Percentiles rank a stretch among this genome's conserved stretches.
Evolutionary conservation across 2,329 filamentous ascomycete species (phyloP).

Genomic region (Scedosporium aurantiacum): DNA sequence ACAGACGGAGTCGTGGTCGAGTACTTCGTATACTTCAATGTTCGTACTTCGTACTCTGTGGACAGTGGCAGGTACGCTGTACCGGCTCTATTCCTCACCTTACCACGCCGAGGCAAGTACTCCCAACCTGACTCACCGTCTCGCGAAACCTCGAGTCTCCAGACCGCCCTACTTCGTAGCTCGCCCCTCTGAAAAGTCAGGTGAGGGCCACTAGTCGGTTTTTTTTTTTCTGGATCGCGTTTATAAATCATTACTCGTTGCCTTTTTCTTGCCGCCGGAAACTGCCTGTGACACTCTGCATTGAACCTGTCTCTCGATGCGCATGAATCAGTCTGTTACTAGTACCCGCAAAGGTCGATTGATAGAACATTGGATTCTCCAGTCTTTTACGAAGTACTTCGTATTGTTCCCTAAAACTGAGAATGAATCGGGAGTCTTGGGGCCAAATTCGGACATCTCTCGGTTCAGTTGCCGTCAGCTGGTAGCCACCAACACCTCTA

Average conservation of each 20-base stretch:
- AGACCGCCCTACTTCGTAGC: background rate
- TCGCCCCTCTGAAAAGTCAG: background rate
- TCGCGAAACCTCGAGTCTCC: background rate
- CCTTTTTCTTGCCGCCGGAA: background rate
- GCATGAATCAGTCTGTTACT: background rate
- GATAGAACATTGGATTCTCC: too few relatives aligned
- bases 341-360: background rate
- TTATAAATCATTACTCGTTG: background rate
- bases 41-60: too few relatives aligned
- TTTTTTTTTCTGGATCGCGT: background rate
- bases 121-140: background rate
- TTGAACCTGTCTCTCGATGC: background rate
- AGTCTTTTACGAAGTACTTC: too few relatives aligned
- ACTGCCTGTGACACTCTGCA: background rate
- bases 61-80: background rate
- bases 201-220: background rate
- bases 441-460: too few relatives aligned
- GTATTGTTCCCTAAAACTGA: too few relatives aligned
- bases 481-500: too few relatives aligned
- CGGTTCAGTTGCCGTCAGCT: too few relatives aligned
- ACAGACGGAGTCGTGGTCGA: too few relatives aligned
- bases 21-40: too few relatives aligned
- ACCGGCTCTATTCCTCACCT: background rate
- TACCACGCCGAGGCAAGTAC: background rate
- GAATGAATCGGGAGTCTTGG: too few relatives aligned